Conservation (phyloP, 495 filamentous ascomycete genomes). For the Penicillium odoratum region DNA sequence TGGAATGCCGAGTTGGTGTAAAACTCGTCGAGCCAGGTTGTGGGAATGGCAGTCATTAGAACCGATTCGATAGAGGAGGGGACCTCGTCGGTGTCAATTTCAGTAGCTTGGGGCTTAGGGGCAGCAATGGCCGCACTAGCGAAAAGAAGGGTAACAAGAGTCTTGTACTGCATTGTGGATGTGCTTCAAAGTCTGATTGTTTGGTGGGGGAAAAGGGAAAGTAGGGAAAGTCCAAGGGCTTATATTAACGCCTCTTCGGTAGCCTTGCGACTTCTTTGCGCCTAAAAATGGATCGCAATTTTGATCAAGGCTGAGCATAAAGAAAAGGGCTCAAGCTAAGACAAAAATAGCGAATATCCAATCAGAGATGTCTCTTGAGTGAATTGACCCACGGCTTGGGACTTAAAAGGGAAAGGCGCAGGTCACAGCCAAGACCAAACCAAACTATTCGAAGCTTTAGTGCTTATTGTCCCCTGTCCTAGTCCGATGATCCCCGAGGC, state of each 20-base stretch:
- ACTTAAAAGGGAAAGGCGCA: not conserved
- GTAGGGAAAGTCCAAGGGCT: not conserved
- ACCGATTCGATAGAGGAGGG: slow-evolving; percentile 14
- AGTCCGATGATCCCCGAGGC: not conserved
- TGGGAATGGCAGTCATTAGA: slow-evolving; percentile 22
- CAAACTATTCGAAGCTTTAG: not conserved
- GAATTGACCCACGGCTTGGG: not conserved
- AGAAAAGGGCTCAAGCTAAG: not conserved
- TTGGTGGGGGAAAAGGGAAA: not conserved
- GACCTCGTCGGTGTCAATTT: slow-evolving; percentile 2
- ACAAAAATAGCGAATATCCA: not conserved
- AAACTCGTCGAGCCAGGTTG: slow-evolving; percentile 14
- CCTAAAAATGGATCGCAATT: not conserved
- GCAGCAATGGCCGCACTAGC: slow-evolving; percentile 20
- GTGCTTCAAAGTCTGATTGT: not conserved
- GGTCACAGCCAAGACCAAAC: not conserved
- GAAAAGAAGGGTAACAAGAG: slow-evolving; percentile 20
- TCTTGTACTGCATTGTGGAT: slow-evolving; percentile 28
- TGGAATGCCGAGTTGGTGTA: slow-evolving; percentile 13
- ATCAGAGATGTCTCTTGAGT: not conserved
- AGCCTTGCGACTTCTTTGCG: not conserved
- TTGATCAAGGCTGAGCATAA: not conserved
- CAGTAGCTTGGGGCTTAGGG: slow-evolving; percentile 14
- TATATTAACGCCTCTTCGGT: slow-evolving; percentile 4
- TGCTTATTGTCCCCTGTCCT: not conserved